These are phyloP conservation scores for Tolypocladium sp. DNA, from an alignment of 2,329 filamentous ascomycete species.

Conservation along the genomic window DNA sequence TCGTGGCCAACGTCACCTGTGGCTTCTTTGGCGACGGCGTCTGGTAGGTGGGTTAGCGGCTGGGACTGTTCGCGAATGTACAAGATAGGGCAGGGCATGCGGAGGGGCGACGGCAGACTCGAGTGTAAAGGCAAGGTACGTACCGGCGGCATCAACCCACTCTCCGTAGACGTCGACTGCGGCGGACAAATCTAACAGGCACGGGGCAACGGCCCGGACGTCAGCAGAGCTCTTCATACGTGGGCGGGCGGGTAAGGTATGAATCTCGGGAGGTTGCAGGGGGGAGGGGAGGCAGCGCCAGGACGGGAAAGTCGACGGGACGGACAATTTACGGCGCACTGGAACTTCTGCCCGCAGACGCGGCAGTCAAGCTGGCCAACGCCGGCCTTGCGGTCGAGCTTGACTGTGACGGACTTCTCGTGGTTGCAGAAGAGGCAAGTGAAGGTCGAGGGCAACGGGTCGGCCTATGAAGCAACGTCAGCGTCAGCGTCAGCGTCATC, in stretches of 20 bases:
- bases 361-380: constrained; percentile 83
- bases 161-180: constrained; percentile 95
- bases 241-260: too few species aligned
- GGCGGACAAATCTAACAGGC: constrained; percentile 64
- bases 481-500: not conserved
- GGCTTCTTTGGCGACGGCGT: constrained; percentile 41
- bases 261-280: too few species aligned
- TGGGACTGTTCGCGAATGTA: not conserved
- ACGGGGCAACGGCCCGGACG: not conserved
- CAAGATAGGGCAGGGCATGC: not conserved
- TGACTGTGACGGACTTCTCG: constrained; percentile 83
- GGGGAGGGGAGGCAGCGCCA: not conserved
- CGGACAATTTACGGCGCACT: constrained; percentile 87
- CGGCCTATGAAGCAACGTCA: constrained; percentile 35
- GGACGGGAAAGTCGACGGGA: not conserved
- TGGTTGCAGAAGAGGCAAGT: constrained; percentile 98
- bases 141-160: constrained; percentile 83
- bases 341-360: constrained; percentile 87
- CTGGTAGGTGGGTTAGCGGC: constrained; percentile 15
- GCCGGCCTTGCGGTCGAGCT: constrained; percentile 87
- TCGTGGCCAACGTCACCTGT: constrained; percentile 18
- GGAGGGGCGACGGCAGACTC: not conserved
- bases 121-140: constrained; percentile 5
- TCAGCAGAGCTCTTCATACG: constrained; percentile 3
- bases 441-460: constrained; percentile 73